Conservation (phyloP, 192 early-diverging fungal genomes). For the Entomortierella chlamydospora region DNA sequence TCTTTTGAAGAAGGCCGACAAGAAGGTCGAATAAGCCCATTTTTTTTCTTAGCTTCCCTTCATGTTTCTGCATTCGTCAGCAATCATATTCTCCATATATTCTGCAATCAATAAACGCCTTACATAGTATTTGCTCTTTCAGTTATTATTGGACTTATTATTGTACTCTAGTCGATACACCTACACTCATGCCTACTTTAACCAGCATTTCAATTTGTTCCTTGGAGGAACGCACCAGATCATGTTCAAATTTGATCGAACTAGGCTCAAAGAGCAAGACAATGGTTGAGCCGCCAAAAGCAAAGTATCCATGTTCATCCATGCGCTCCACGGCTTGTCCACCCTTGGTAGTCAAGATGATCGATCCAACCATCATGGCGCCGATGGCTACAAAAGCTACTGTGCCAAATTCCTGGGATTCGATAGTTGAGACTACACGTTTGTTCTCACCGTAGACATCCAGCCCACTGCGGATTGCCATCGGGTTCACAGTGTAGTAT, state of each 20-base stretch:
- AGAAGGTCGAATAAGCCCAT: constrained; percentile 19
- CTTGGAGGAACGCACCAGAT: constrained; percentile 72
- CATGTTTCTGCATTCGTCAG: neutral
- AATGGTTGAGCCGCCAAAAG: constrained; percentile 84
- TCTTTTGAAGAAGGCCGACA: constrained; percentile 49
- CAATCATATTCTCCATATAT: too few species aligned
- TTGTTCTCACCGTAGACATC: constrained; percentile 89
- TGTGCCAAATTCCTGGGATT: constrained; percentile 73
- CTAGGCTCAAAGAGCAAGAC: constrained; percentile 75
- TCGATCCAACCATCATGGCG: constrained; percentile 89
- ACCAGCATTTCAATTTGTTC: constrained; percentile 79
- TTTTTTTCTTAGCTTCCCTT: neutral
- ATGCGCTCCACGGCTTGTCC: constrained; percentile 60
- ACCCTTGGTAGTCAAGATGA: constrained; percentile 66
- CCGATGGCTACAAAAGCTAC: constrained; percentile 80
- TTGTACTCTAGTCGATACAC: constrained; percentile 6
- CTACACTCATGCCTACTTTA: constrained; percentile 43
- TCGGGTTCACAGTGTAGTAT: constrained; percentile 88
- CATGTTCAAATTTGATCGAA: constrained; percentile 73
- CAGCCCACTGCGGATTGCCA: constrained; percentile 74
- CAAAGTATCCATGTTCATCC: constrained; percentile 87
- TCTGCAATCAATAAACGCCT: neutral
- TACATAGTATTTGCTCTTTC: neutral
- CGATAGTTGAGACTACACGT: constrained; percentile 71
- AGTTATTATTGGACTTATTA: neutral